phyloP scores from a whole-genome alignment of 768 basidiomycete species.

The Termitomyces sp. region DNA sequence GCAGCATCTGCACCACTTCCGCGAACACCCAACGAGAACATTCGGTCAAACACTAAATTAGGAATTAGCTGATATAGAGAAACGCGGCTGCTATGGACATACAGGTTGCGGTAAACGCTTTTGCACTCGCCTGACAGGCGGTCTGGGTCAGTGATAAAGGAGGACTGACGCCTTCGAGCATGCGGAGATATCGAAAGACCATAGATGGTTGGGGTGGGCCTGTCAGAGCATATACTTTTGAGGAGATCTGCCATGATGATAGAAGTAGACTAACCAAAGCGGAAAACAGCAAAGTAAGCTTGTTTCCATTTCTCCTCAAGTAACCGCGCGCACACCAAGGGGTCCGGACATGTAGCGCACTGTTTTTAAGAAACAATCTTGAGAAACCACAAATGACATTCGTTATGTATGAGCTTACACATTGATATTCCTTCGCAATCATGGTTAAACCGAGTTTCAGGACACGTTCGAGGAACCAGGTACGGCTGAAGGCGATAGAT shows the following conservation, averaged over 20 bases:
- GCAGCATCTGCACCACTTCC: conserved; percentile 64
- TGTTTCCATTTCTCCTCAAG: conserved; percentile 94
- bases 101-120: conserved; percentile 85
- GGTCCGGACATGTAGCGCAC: conserved; percentile 84
- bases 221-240: conserved; percentile 18
- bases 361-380: conserved; percentile 20
- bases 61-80: neutral
- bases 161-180: conserved; percentile 87
- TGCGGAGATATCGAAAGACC: conserved; percentile 88
- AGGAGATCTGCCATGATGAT: neutral
- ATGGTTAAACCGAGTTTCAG: conserved; percentile 84
- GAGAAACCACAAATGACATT: neutral
- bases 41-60: conserved; percentile 74
- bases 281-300: conserved; percentile 80
- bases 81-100: conserved; percentile 17
- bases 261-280: conserved; percentile 55
- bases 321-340: conserved; percentile 68
- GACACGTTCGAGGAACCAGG: conserved; percentile 94
- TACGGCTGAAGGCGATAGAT: conserved; percentile 45
- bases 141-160: conserved; percentile 83
- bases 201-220: conserved; percentile 87
- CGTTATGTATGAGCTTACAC: conserved; percentile 43
- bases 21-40: conserved; percentile 85
- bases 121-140: conserved; percentile 83
- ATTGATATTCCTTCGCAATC: conserved; percentile 93